A percentile compares a stretch with the other conserved stretches of the same genome.
Conservation (phyloP, 2,329 filamentous ascomycete species). For the Pestalotiopsis sp. region DNA sequence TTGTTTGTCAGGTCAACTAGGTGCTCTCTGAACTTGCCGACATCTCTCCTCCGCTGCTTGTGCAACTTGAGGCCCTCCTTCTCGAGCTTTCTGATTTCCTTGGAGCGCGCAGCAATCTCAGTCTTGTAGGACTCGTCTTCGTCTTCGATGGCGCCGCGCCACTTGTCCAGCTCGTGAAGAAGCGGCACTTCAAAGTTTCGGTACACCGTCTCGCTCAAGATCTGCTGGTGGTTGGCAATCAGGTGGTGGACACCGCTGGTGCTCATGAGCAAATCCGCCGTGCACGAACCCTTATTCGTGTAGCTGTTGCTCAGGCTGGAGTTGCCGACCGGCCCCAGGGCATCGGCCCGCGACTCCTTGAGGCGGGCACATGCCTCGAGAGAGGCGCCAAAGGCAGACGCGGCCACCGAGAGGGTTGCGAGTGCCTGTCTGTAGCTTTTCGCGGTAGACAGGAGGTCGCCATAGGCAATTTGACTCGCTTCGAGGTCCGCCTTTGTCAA, state of each 20-base stretch:
- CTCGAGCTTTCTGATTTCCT: slow-evolving; percentile 65
- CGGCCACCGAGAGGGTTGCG: slow-evolving; percentile 60
- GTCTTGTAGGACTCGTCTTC: slow-evolving; percentile 64
- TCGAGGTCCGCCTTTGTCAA: slow-evolving; percentile 67
- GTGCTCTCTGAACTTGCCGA: slow-evolving; percentile 63
- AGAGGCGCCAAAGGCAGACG: slow-evolving; percentile 65
- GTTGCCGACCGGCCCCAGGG: slow-evolving; percentile 42
- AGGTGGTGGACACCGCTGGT: slow-evolving; percentile 68
- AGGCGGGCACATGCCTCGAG: slow-evolving; percentile 70
- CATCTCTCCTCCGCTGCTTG: slow-evolving; percentile 60
- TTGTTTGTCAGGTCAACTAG: slow-evolving; percentile 64
- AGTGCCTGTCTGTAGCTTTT: slow-evolving; percentile 67
- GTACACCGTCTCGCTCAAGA: slow-evolving; percentile 70
- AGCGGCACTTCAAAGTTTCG: slow-evolving; percentile 69
- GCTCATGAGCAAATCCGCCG: slow-evolving; percentile 64
- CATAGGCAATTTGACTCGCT: slow-evolving; percentile 63
- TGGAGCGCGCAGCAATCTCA: slow-evolving; percentile 55
- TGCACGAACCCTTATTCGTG: slow-evolving; percentile 54
- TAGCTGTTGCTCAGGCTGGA: slow-evolving; percentile 49
- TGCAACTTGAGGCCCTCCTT: slow-evolving; percentile 67
- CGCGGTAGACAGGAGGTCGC: slow-evolving; percentile 62
- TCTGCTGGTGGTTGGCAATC: slow-evolving; percentile 71
- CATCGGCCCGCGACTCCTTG: slow-evolving; percentile 66
- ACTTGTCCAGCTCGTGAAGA: slow-evolving; percentile 69
- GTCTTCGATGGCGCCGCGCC: slow-evolving; percentile 65